A percentile compares a stretch with the other conserved stretches of the same genome.
Conservation (phyloP, 2,329 filamentous ascomycete genomes). For the Tolypocladium inflatum region DNA sequence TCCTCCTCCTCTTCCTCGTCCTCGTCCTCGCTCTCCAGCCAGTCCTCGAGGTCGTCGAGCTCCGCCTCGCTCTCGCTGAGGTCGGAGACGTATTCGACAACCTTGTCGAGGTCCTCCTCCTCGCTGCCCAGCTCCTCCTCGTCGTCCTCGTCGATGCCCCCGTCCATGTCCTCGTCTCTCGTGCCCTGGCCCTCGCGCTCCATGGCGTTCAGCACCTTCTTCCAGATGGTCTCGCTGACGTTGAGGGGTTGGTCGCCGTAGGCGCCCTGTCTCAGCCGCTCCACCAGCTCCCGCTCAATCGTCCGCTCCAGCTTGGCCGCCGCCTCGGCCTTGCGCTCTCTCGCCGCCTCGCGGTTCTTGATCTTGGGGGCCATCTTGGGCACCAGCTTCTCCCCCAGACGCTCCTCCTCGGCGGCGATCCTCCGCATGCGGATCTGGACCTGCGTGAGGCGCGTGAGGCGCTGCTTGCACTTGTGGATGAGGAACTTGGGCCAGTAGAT, state of each 20-base stretch:
- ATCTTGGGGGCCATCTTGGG: constrained; percentile 90
- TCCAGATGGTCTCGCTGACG: constrained; percentile 92
- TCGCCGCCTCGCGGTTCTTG: constrained; percentile 60
- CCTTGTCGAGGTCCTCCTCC: constrained; percentile 62
- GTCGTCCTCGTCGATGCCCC: constrained; percentile 73
- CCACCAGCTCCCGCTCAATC: constrained; percentile 90
- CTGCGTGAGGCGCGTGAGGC: constrained; percentile 84
- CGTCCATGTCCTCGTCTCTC: constrained; percentile 79
- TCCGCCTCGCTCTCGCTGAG: constrained; percentile 77
- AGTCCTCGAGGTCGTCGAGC: constrained; percentile 77
- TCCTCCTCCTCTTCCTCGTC: constrained; percentile 49
- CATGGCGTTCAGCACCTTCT: constrained; percentile 85
- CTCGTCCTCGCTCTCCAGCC: constrained; percentile 67
- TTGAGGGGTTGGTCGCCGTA: constrained; percentile 94
- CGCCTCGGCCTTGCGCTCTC: constrained; percentile 67
- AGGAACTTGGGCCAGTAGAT: constrained; percentile 95
- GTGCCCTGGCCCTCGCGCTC: constrained; percentile 78
- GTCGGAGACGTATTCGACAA: constrained; percentile 90
- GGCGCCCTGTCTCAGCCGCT: constrained; percentile 80
- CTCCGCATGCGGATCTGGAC: constrained; percentile 74
- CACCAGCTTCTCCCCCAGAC: constrained; percentile 80
- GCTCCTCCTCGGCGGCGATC: constrained; percentile 80
- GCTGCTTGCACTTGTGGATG: constrained; percentile 92
- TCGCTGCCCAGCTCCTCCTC: constrained; percentile 62
- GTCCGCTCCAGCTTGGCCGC: constrained; percentile 91